Percentiles rank a stretch among this genome's conserved stretches.
phyloP scores from a whole-genome alignment of 176 grass and related monocot species.

The Oryza coarctata region DNA sequence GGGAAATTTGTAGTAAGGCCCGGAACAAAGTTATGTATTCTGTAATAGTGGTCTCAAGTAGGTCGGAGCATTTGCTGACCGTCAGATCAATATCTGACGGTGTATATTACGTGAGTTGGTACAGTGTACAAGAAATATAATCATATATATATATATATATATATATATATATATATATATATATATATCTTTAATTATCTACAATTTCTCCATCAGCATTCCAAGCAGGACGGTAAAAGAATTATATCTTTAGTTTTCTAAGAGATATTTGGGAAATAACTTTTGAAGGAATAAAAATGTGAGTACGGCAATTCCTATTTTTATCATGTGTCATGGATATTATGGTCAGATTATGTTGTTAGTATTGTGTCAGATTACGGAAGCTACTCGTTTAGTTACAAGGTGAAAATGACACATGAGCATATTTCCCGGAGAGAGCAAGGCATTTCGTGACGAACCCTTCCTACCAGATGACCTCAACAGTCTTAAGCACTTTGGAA shows the following conservation, averaged over 20 bases:
- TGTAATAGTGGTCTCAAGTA: not conserved
- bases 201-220: too few species aligned
- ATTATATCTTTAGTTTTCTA: too few species aligned
- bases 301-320: not conserved
- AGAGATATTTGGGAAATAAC: not conserved
- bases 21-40: not conserved
- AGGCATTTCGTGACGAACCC: constrained; percentile 30
- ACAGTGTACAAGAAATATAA: not conserved
- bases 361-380: not conserved
- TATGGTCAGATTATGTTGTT: not conserved
- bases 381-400: not conserved
- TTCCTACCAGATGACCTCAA: constrained; percentile 21
- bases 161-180: too few species aligned
- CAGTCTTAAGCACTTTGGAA: not conserved
- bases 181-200: too few species aligned
- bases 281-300: not conserved
- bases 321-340: not conserved
- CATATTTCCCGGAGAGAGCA: not conserved
- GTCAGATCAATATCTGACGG: not conserved
- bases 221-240: too few species aligned
- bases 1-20: not conserved
- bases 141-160: too few species aligned
- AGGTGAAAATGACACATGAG: not conserved
- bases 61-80: not conserved
- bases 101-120: not conserved